These are phyloP conservation scores for Gyromitra esculenta DNA, from an alignment of 2,329 filamentous ascomycete genomes.

Conservation along the genomic window DNA sequence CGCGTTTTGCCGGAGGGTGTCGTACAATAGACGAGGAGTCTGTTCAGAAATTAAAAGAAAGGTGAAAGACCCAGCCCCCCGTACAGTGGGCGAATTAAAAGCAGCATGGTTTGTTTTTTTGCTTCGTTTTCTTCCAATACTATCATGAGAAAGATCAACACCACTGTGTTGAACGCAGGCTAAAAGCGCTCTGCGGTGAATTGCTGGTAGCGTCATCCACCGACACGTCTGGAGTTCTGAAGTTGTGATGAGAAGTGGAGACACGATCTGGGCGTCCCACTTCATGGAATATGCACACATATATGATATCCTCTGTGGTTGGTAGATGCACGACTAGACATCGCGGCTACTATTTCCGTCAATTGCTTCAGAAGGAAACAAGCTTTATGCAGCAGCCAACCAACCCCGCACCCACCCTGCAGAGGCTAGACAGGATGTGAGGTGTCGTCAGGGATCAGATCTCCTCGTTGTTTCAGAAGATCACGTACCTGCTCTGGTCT, in stretches of 20 bases:
- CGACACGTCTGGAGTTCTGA: too few relatives aligned
- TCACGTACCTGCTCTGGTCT: too few relatives aligned
- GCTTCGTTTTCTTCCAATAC: too few relatives aligned
- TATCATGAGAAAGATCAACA: too few relatives aligned
- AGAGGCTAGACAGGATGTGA: not conserved
- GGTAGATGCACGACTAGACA: not conserved
- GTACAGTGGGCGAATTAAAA: not conserved
- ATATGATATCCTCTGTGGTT: too few relatives aligned
- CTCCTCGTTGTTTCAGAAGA: not conserved
- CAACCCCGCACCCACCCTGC: not conserved
- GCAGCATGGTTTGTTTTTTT: not conserved
- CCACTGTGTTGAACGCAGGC: not conserved
- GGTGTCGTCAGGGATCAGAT: not conserved
- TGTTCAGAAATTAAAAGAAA: not conserved
- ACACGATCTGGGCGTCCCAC: too few relatives aligned
- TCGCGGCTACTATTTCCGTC: not conserved
- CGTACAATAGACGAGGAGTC: not conserved
- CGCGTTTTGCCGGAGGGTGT: not conserved
- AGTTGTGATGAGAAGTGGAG: too few relatives aligned
- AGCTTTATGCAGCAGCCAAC: conserved; percentile 7
- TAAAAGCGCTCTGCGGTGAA: not conserved
- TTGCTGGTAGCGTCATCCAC: too few relatives aligned
- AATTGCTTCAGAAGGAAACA: not conserved
- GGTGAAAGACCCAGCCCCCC: not conserved
- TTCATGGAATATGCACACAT: too few relatives aligned